These are phyloP conservation scores for Fusarium pseudonygamai DNA, from an alignment of 2,329 filamentous ascomycete genomes.

Conservation along the genomic window DNA sequence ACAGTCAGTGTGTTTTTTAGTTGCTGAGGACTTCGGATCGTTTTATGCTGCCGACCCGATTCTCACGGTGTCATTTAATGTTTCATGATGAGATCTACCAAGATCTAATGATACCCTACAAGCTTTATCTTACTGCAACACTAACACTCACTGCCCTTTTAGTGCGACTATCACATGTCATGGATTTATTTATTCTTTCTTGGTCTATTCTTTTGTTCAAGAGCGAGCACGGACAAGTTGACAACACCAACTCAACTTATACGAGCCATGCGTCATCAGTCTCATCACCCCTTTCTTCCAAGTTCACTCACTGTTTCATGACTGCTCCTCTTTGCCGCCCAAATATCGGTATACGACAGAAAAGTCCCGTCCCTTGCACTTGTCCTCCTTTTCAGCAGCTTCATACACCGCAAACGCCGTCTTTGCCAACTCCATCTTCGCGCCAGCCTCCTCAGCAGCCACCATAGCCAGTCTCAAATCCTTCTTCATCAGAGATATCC, in stretches of 20 bases:
- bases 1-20: too few relatives aligned
- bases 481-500: conserved; percentile 82
- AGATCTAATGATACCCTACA: neutral
- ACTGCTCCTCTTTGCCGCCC: conserved; percentile 58
- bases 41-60: conserved; percentile 20
- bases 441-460: conserved; percentile 75
- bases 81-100: neutral
- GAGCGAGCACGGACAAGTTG: neutral
- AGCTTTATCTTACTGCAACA: neutral
- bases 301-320: neutral
- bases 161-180: neutral
- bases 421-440: conserved; percentile 71
- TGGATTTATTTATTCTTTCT: neutral
- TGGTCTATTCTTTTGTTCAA: neutral
- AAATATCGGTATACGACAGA: conserved; percentile 83
- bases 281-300: neutral
- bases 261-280: neutral
- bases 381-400: conserved; percentile 67
- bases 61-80: neutral
- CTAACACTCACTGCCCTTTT: neutral
- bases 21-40: conserved; percentile 21
- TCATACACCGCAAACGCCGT: conserved; percentile 75
- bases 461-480: conserved; percentile 77
- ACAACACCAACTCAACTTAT: neutral
- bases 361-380: conserved; percentile 77